Percentiles rank a stretch among this genome's conserved stretches.
These are phyloP conservation scores for Oryza brachyantha DNA, from an alignment of 176 grass and related monocot genomes.

Conservation along the genomic window DNA sequence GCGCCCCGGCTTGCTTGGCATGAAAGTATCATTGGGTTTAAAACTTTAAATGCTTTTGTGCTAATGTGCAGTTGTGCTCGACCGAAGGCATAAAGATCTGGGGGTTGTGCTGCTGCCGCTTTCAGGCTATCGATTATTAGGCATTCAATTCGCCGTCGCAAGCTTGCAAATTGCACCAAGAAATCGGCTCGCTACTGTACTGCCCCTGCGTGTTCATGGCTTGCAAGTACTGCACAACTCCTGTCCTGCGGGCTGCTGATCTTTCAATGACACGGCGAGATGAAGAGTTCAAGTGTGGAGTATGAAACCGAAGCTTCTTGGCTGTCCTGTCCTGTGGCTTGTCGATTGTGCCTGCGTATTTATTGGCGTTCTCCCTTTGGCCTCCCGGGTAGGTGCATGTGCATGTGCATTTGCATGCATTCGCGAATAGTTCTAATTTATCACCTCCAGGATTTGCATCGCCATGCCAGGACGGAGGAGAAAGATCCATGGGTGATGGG, in stretches of 20 bases:
- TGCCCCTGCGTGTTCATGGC: neutral
- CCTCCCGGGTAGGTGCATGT: conserved; percentile 15
- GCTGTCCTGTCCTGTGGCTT: neutral
- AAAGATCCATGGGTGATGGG: neutral
- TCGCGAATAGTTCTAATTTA: no score
- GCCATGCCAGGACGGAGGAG: neutral
- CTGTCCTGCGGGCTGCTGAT: neutral
- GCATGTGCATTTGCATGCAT: neutral
- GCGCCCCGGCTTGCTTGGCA: conserved; percentile 11
- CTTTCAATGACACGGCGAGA: neutral
- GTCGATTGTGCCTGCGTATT: neutral
- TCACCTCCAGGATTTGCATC: neutral
- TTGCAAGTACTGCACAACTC: neutral
- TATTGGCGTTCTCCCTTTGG: conserved; percentile 4
- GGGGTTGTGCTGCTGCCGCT: neutral
- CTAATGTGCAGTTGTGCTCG: neutral
- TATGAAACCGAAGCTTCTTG: conserved; percentile 27
- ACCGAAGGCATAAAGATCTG: no score
- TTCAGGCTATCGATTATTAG: neutral
- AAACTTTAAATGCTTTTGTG: no score
- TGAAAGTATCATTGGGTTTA: neutral
- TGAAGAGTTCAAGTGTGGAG: neutral
- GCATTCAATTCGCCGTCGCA: neutral
- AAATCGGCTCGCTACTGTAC: neutral
- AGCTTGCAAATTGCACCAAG: no score